Conservation (phyloP, 2,329 filamentous ascomycete species). For the Ophiostoma australiae region DNA sequence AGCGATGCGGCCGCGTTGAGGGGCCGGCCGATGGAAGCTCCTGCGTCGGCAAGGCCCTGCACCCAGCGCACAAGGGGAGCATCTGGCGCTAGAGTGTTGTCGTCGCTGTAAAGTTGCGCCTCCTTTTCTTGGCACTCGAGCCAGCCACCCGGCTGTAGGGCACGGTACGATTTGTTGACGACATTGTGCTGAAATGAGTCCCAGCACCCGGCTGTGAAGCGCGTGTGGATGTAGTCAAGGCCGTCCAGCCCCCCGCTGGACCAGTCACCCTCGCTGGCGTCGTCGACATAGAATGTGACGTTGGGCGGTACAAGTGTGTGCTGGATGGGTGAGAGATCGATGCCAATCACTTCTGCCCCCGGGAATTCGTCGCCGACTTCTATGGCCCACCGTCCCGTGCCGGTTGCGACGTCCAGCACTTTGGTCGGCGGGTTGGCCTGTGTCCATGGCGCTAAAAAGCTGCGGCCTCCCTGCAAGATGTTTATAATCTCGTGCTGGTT, state of each 20-base stretch:
- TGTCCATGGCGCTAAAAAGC: constrained; percentile 34
- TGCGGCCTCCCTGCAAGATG: constrained; percentile 32
- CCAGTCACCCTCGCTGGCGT: constrained; percentile 48
- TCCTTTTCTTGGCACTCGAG: constrained; percentile 51
- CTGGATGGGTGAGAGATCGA: constrained; percentile 64
- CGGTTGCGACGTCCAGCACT: constrained; percentile 43
- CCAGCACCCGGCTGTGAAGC: constrained; percentile 48
- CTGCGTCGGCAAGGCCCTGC: constrained; percentile 27
- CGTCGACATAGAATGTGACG: constrained; percentile 69
- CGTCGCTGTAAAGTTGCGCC: constrained; percentile 29
- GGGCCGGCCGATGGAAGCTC: constrained; percentile 27
- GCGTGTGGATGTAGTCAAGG: constrained; percentile 53
- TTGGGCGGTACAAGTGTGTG: constrained; percentile 63
- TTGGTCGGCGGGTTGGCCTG: constrained; percentile 30
- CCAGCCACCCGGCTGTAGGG: constrained; percentile 49
- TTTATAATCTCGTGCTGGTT: constrained; percentile 35
- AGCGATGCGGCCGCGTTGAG: constrained; percentile 26
- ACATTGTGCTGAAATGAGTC: constrained; percentile 45
- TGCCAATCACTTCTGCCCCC: constrained; percentile 54
- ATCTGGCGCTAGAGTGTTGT: constrained; percentile 29
- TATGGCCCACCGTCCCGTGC: constrained; percentile 61
- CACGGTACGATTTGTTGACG: constrained; percentile 48
- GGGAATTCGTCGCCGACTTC: constrained; percentile 62
- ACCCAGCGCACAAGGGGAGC: constrained; percentile 28
- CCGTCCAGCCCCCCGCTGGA: constrained; percentile 41